Conservation (phyloP, 1,284 basidiomycete genomes). For the Cryptococcus sp. region DNA sequence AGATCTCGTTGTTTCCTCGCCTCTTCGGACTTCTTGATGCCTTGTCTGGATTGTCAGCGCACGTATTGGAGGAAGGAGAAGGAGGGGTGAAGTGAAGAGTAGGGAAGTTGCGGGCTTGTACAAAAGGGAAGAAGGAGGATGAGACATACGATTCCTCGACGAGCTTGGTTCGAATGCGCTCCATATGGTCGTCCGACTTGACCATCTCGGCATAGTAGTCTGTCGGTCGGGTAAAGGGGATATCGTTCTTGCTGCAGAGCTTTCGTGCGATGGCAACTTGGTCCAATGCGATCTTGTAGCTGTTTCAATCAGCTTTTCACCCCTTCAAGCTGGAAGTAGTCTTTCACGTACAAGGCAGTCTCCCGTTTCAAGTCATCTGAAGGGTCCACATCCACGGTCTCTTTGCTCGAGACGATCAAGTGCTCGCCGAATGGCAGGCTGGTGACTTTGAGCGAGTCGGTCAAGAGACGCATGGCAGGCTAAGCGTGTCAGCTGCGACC, state of each 20-base stretch:
- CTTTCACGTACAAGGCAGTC: conserved; percentile 76
- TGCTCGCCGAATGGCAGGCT: conserved; percentile 81
- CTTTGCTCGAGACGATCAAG: conserved; percentile 65
- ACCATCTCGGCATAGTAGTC: conserved; percentile 99
- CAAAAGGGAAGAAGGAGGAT: neutral
- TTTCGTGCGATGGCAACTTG: conserved; percentile 67
- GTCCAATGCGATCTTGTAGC: conserved; percentile 93
- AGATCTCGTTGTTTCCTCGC: conserved; percentile 88
- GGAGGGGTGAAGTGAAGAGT: too few relatives aligned
- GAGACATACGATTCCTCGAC: conserved; percentile 64
- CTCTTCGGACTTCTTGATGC: conserved; percentile 86
- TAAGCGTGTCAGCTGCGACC: conserved; percentile 38
- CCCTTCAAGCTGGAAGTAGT: neutral
- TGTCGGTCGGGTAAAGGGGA: conserved; percentile 84
- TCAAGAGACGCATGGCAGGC: conserved; percentile 75
- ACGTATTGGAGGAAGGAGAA: neutral
- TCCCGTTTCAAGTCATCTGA: conserved; percentile 79
- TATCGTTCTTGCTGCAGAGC: conserved; percentile 62
- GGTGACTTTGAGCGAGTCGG: conserved; percentile 70
- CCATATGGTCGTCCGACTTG: conserved; percentile 97
- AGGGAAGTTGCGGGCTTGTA: too few relatives aligned
- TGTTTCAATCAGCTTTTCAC: conserved; percentile 35
- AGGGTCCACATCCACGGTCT: conserved; percentile 69
- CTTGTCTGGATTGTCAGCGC: conserved; percentile 50
- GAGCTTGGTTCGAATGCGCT: conserved; percentile 83